Evolutionary conservation across 2,329 filamentous ascomycete genomes (phyloP), one percentile per base, ranked within the genome.

Genomic region (Cladosporium velox): DNA sequence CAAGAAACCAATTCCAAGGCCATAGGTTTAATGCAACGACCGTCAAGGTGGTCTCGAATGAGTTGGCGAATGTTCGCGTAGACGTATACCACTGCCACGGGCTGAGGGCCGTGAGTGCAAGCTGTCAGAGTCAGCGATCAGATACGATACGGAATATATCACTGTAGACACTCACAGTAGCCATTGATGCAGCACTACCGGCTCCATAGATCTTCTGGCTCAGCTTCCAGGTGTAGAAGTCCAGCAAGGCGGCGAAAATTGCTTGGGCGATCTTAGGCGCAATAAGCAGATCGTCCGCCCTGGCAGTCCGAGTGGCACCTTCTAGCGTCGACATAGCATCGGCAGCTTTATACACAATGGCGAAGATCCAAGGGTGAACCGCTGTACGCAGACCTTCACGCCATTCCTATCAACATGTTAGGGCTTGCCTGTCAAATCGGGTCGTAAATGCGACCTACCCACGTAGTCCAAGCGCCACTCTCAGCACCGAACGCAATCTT

Each of bases 31-130:
- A 82, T 1, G 93, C 94, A 72, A 88, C 84, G 67, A 91, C 83
- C 4, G 94, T 97, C 71, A 99, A 80, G 0, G 91, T 91, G n/a
- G 90, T 92, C 82, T 99, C 95, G 4, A 98, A 82, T 62, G 90
- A 95, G 79, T 99, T 99, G 64, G 94, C 97, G 74, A 99, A 90
- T 0, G 95, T 97, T 57, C 95, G 87, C 0, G 93, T 94, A 1
- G 93, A 95, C 79, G 90, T 95, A 79, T 95, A 98, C 91, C 92
- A 98, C 77, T 97, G 92, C 93, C 95, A 99, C 7, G 95, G 92
- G 78, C 88, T 96, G 73, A 88, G 81, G 52, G 91, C 78, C 3
- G 88, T 89, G 79, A 95, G 84, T 66, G 86, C 84, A 55, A 96
- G 82, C 89, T 93, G 69, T 72, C 1, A 41, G 18, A 38, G 47